Evolutionary conservation across 2,329 filamentous ascomycete species (phyloP), one percentile per base, ranked within the genome.

Genomic region (Fusarium longipes): DNA sequence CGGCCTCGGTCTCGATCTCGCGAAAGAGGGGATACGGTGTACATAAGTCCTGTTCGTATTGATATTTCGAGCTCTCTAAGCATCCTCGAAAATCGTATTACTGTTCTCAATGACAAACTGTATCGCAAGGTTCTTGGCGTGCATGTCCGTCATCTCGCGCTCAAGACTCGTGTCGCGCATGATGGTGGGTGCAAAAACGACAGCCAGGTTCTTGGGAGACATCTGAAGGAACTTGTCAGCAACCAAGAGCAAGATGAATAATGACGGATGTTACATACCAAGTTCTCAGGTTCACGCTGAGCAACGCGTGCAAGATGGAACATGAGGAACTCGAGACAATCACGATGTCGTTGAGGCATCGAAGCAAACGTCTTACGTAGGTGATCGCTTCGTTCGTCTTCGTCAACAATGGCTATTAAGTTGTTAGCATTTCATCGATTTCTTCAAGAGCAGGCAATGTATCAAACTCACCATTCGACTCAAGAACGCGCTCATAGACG

Each of bases 131-230:
- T 97, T 97, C 85, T 98, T 97, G 71, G 90, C 87, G 76, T 96
- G 92, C 84, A 97, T 97, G 77, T 99, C 96, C 29, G 90, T 95
- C 89, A 99, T 96, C 78, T 99, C 96, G 63, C 93, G 89, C 77
- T 97, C 93, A 63, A 98, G 87, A 74, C 91, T 95, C 75, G 89
- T 86, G 57, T 96, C 93, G 71, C 95, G 88, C 93, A 99, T 97
- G 72, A 99, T 96, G 1, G 96, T 99, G 9, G 96, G 96, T 10
- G 96, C 96, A 77, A 99, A 99, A 35, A 99, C 96, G 39, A 99
- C 96, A 5, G 96, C 93, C 63, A 98, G 82, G 76, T 99, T 99
- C 80, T 96, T 92, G 57, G 95, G 92, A 24, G 93, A 97, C 96
- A 99, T 99, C 89, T 92, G 22, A 15, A 29, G 5, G 35, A 15